Evolutionary conservation across 371 early-diverging fungal genomes (phyloP).

Genomic region (Neoconidiobolus thromboides): DNA sequence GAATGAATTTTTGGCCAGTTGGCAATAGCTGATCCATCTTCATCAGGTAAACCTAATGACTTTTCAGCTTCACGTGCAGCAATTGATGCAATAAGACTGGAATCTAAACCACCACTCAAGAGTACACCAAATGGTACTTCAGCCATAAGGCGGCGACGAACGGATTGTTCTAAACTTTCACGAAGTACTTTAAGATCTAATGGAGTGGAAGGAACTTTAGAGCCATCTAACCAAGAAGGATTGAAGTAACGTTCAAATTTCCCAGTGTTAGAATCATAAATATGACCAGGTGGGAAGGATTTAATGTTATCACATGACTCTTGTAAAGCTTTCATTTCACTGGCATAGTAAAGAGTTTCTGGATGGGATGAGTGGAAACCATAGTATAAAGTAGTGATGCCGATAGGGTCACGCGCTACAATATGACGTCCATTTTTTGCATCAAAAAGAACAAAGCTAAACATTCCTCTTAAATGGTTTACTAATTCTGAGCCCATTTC

Average conservation of each 20-base stretch:
- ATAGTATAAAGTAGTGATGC: conserved; percentile 91
- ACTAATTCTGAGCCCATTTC: conserved; percentile 65
- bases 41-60: conserved; percentile 16
- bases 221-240: conserved; percentile 69
- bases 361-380: conserved; percentile 69
- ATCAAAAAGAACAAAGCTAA: conserved; percentile 83
- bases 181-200: conserved; percentile 50
- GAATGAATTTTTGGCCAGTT: conserved; percentile 81
- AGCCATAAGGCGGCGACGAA: conserved; percentile 87
- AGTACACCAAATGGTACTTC: conserved; percentile 95
- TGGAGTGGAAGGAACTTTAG: conserved; percentile 25
- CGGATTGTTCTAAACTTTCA: conserved; percentile 58
- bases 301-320: conserved; percentile 88
- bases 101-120: conserved; percentile 86
- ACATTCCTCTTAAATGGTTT: conserved; percentile 83
- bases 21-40: background rate
- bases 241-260: conserved; percentile 69
- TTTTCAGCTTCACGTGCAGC: conserved; percentile 62
- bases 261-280: conserved; percentile 56
- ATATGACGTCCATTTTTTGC: conserved; percentile 54
- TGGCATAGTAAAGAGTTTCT: conserved; percentile 73
- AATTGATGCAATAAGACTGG: conserved; percentile 82
- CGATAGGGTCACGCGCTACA: conserved; percentile 90
- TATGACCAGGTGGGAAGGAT: conserved; percentile 89
- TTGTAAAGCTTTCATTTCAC: conserved; percentile 85